These are phyloP conservation scores for Rhododendron kiyosumense DNA, from an alignment of 148 eudicot genomes.

Conservation along the genomic window DNA sequence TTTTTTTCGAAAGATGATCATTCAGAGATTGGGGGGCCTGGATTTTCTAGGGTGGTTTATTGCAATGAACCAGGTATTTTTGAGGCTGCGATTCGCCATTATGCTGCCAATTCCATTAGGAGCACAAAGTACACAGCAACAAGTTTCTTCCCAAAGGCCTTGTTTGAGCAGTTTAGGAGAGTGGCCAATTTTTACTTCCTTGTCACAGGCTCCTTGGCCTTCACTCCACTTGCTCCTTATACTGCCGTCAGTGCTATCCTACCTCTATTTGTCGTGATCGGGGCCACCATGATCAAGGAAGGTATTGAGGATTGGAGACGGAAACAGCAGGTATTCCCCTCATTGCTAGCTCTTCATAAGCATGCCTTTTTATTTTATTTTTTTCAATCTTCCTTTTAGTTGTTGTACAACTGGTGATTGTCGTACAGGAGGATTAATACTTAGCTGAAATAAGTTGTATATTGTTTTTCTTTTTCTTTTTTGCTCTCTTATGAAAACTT, in stretches of 20 bases:
- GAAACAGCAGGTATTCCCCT: constrained; percentile 61
- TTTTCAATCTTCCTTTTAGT: neutral
- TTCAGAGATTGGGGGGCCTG: constrained; percentile 83
- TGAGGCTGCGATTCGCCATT: constrained; percentile 34
- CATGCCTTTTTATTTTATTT: neutral
- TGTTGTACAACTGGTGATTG: neutral
- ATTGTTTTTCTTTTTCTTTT: neutral
- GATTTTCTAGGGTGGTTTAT: constrained; percentile 74
- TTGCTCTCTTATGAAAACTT: neutral
- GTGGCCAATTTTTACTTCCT: constrained; percentile 95
- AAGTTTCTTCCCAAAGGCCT: constrained; percentile 77
- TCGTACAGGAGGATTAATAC: too few species aligned
- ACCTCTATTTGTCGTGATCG: constrained; percentile 69
- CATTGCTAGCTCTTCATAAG: neutral
- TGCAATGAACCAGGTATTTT: constrained; percentile 57
- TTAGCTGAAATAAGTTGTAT: neutral
- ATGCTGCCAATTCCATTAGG: constrained; percentile 66
- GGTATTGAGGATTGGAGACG: constrained; percentile 77
- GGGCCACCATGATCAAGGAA: constrained; percentile 88
- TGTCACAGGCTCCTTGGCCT: constrained; percentile 61
- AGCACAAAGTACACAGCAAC: constrained; percentile 77
- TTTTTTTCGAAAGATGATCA: constrained; percentile 41
- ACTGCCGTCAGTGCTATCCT: constrained; percentile 66
- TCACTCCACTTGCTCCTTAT: constrained; percentile 79
- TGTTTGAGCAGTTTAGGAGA: constrained; percentile 98